Evolutionary conservation across 495 filamentous ascomycete genomes (phyloP).

Genomic region (Xylaria intraflava): DNA sequence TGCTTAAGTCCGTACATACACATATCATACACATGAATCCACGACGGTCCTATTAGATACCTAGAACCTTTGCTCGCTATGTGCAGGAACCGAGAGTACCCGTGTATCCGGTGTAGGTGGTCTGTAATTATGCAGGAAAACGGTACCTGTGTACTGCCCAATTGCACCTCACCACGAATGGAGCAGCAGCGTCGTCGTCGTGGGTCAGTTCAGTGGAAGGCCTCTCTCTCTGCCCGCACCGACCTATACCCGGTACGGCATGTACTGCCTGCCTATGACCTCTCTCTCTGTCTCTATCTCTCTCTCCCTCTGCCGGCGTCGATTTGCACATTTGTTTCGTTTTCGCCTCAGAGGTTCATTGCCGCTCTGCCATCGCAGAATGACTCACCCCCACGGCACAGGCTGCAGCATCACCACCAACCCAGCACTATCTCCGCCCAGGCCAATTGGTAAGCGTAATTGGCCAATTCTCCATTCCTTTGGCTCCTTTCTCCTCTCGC

Average conservation of each 20-base stretch:
- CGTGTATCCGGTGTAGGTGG: no score
- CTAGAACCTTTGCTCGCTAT: no score
- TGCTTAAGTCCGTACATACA: no score
- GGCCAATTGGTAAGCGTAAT: slow-evolving; percentile 16
- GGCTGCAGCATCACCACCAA: slow-evolving; percentile 9
- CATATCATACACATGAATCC: no score
- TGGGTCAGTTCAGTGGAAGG: neutral
- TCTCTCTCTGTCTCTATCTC: no score
- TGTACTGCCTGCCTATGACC: no score
- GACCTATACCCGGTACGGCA: no score
- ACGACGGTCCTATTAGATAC: no score
- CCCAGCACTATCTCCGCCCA: slow-evolving; percentile 3
- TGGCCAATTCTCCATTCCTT: slow-evolving; percentile 22
- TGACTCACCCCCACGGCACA: slow-evolving; percentile 19
- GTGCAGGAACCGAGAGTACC: no score
- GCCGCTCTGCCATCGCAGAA: slow-evolving; percentile 8
- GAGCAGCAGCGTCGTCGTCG: neutral
- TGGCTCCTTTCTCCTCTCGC: slow-evolving; percentile 1
- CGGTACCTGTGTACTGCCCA: no score
- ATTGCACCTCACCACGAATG: slow-evolving; percentile 12
- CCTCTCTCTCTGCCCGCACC: neutral
- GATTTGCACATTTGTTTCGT: slow-evolving; percentile 5
- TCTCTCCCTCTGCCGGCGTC: no score
- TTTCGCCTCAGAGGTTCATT: slow-evolving; percentile 9
- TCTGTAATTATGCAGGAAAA: no score